Evolutionary conservation across 257 asterid genomes (phyloP), one percentile per base, ranked within the genome.

Genomic region (Rubia yunnanensis): DNA sequence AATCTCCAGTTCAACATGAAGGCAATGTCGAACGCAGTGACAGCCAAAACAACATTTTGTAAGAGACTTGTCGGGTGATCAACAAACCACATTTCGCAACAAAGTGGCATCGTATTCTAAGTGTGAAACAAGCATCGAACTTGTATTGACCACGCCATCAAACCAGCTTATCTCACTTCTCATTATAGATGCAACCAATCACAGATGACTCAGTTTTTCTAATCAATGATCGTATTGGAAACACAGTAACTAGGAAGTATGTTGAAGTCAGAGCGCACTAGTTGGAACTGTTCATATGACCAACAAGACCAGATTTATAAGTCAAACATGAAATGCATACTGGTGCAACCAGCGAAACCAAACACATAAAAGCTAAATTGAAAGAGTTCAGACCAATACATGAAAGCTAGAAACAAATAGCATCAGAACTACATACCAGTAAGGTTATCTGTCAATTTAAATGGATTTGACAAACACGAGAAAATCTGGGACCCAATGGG

Each of bases 1-100:
- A 92, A 96, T 67, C 98, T 82, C 98, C 98, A 92, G 86, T 92
- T 92, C 83, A 92, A 77, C 84, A 85, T 85, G 85, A 89, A 89
- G 66, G 96, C 88, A n/a, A 92, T 85, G 66, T 89, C 56, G 75
- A 92, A 92, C 13, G 98, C 88, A 64, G 97, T 85, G 68, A 79
- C 86, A 27, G 85, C 70, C 67, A 92, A 67, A 20, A 96, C 98
- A 3, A 87, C 79, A 70, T 92, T 92, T 75, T 92, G 98, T 38
- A 92, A 60, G 9, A 92, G 92, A 72, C 87, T 89, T 46, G 96
- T 83, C 4, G 92, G 72, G 68, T 92, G 96, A 80, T 92, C 97
- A 63, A 92, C 98, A 64, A 92, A n/a, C 97, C 18, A 92, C 87
- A 1, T 86, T 87, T 64, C 86, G 78, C 76, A 92, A 39, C 78